These are phyloP conservation scores for Phytophthora pinifolia DNA, from an alignment of 352 stramenopile species.

Conservation along the genomic window DNA sequence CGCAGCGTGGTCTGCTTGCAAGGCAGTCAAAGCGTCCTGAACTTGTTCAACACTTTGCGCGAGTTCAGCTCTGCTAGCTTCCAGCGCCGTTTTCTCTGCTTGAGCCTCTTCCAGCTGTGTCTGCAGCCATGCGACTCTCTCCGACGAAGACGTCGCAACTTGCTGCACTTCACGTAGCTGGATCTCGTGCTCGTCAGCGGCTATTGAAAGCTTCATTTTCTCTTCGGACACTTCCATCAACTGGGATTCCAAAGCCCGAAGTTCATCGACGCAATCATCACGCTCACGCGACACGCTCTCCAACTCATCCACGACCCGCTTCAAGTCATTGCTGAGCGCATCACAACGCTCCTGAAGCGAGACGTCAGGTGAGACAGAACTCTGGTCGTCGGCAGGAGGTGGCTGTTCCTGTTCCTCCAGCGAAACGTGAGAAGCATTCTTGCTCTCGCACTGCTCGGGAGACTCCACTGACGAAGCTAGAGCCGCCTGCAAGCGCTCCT, in stretches of 20 bases:
- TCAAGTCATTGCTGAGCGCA: slow-evolving; percentile 22
- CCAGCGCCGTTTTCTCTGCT: slow-evolving; percentile 13
- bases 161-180: slow-evolving; percentile 24
- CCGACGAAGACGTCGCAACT: slow-evolving; percentile 9
- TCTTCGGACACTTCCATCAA: slow-evolving; percentile 56
- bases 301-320: slow-evolving; percentile 24
- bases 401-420: slow-evolving; percentile 5
- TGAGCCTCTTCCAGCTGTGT: slow-evolving; percentile 15
- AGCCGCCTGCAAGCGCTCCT: slow-evolving; percentile 12
- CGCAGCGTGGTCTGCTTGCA: slow-evolving; percentile 22
- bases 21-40: slow-evolving; percentile 15
- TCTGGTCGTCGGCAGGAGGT: slow-evolving; percentile 1
- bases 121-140: slow-evolving; percentile 17
- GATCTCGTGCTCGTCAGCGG: slow-evolving; percentile 14
- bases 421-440: neutral
- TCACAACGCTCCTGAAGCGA: slow-evolving; percentile 13
- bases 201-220: slow-evolving; percentile 35
- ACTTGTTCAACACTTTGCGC: slow-evolving; percentile 21
- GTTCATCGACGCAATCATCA: slow-evolving; percentile 45
- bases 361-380: neutral
- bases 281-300: slow-evolving; percentile 37
- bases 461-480: neutral
- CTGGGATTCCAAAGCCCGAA: slow-evolving; percentile 45
- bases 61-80: slow-evolving; percentile 27
- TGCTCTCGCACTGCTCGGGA: slow-evolving; percentile 9